Base-by-base conservation (phyloP, 2,329 filamentous ascomycete genomes). In the Fusarium sp. region DNA sequence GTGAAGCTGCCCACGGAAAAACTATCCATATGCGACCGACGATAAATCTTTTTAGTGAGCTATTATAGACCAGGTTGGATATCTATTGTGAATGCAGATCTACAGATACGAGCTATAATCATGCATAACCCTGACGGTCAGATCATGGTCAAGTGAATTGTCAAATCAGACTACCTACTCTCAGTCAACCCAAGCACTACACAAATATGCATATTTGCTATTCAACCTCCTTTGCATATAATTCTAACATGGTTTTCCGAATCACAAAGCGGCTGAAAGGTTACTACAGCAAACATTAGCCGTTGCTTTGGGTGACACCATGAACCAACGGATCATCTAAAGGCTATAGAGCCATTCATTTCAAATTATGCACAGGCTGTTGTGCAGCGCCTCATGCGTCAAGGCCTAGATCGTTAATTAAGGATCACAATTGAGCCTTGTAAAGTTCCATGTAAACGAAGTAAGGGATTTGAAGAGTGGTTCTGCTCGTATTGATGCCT, bases 401-500 rank as follows among this genome's bases (percentile, higher is more conserved):
- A 24, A 44, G 13, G 20, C 34, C 28, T 5, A 26, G 51, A 52
- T 31, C 39, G 22, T 9, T 20, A 31, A 14, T 7, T 39, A 34
- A 62, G 40, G 52, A 50, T 49, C 2, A 52, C 50, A 40, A 13
- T 14, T 46, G 45, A 53, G 44, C 48, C 55, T 33, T 59, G 33
- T 15, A n/a, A 28, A 40, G 20, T 31, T 31, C 10, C 28, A 31
- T 31, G 28, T 31, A 31, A 31, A 31, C 13, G 11, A 33, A 36
- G 20, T 17, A 54, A 53, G 51, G 50, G 28, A 42, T 43, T 17
- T 17, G 34, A 63, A 33, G 15, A 63, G 51, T 63, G 62, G 56
- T 38, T 36, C 61, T 46, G 13, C 49, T 69, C 66, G 66, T 63
- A 66, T 70, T 53, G 10, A 55, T 42, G 40, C 34, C 50, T 58